Base-by-base conservation (phyloP, 371 early-diverging fungal genomes). In the Rhizopus arrhizus region DNA sequence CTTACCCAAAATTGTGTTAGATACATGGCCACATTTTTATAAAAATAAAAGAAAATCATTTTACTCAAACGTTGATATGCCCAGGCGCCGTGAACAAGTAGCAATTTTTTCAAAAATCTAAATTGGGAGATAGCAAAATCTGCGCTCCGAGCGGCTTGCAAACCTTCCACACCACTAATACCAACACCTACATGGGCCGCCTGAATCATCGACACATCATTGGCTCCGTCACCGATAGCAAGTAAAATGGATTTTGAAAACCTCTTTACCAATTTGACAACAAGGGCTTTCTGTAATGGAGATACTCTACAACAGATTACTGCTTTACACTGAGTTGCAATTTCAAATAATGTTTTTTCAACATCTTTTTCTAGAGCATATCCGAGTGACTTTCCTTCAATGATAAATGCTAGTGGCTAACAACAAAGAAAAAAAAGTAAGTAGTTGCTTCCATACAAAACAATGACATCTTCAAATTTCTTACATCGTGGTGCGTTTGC, bases 181-280 rank as follows among this genome's bases (percentile, higher is more conserved):
- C 99, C 99, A 31, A 99, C 88, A 57, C 92, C 92, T 0, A 99
- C 95, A 71, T 98, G 95, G 3, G 99, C 96, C 16, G 93, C 93
- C 74, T 95, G 92, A 56, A 99, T 92, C 99, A 99, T 99, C 43
- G 91, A 87, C 9, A 99, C 97, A 70, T 99, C 99, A 68, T 99
- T 99, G 32, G 98, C 98, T 45, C 99, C 99, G 75, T 99, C 99
- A 49, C 99, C 98, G 52, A 96, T 95, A 47, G 90, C 97, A 60
- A 92, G 88, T 49, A 88, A 72, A 64, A 89, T 90, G 0, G 93
- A 89, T 62, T 84, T 90, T 42, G 75, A 76, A 41, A 83, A 82
- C 11, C 89, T 83, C 65, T 92, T 92, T 40, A 98, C 92, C 15
- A 92, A 73, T 64, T 90, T 90, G 22, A 95, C 95, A 13, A 98